Conservation (phyloP, 2,329 filamentous ascomycete genomes). For the Aureobasidium namibiae region DNA sequence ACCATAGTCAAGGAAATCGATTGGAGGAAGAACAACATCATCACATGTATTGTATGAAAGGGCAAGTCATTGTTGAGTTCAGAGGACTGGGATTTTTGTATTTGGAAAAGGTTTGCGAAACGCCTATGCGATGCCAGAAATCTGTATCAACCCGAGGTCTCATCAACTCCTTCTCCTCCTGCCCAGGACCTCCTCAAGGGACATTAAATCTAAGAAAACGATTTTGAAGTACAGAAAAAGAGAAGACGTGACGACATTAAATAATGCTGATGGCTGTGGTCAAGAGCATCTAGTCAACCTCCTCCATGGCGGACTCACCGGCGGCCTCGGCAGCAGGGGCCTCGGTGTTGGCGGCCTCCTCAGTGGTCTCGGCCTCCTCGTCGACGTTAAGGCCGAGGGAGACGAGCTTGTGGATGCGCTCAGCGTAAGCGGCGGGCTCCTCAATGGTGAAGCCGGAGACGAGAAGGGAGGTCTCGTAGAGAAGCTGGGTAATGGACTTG, state of each 20-base stretch:
- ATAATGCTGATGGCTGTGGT: neutral
- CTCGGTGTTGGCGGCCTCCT: constrained; percentile 50
- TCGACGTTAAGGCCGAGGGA: constrained; percentile 96
- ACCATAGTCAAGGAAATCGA: neutral
- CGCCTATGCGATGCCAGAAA: constrained; percentile 8
- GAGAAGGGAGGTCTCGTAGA: constrained; percentile 97
- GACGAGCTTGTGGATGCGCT: constrained; percentile 99
- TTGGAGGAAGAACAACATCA: neutral
- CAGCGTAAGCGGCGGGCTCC: constrained; percentile 93
- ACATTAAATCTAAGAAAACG: constrained; percentile 9
- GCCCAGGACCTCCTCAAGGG: neutral
- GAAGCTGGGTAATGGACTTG: constrained; percentile 96
- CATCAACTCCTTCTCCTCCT: neutral
- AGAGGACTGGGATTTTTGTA: neutral
- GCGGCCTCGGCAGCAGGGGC: constrained; percentile 55
- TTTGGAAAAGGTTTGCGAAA: constrained; percentile 3
- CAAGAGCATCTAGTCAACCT: constrained; percentile 73
- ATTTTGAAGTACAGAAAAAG: constrained; percentile 3
- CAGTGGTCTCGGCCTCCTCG: constrained; percentile 70
- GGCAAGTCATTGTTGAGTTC: neutral
- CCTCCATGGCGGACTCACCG: constrained; percentile 96
- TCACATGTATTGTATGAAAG: neutral
- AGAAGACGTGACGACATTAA: constrained; percentile 14
- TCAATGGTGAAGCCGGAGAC: constrained; percentile 99
- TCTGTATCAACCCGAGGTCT: constrained; percentile 5